Evolutionary conservation across 179 eudicot species (phyloP).

Genomic region (Pouteria campechiana): DNA sequence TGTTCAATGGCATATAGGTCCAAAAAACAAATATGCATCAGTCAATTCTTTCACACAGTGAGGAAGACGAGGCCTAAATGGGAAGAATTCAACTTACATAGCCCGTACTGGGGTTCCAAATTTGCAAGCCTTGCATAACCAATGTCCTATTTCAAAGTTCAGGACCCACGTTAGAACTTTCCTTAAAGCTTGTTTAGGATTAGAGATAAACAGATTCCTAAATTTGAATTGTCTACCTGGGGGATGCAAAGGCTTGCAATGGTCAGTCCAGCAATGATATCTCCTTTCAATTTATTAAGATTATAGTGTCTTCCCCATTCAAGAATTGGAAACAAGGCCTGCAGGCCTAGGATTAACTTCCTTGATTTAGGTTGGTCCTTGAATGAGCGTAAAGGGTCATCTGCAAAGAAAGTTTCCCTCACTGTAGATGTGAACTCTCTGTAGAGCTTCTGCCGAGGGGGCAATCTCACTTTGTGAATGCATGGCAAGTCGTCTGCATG

Average conservation of each 20-base stretch:
- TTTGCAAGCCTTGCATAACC: slow-evolving; percentile 71
- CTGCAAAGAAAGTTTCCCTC: slow-evolving; percentile 66
- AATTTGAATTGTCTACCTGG: slow-evolving; percentile 33
- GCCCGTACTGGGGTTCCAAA: slow-evolving; percentile 49
- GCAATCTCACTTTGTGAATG: slow-evolving; percentile 57
- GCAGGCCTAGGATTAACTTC: slow-evolving; percentile 46
- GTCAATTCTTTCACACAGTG: too few relatives aligned
- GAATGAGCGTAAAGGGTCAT: slow-evolving; percentile 66
- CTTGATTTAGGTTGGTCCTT: slow-evolving; percentile 46
- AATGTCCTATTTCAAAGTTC: slow-evolving; percentile 41
- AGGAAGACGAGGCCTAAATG: too few relatives aligned
- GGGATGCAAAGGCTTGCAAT: slow-evolving; percentile 83
- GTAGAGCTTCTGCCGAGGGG: slow-evolving; percentile 45
- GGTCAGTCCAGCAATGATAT: slow-evolving; percentile 70
- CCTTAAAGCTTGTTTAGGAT: background rate
- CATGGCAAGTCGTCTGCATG: slow-evolving; percentile 18
- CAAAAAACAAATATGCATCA: too few relatives aligned
- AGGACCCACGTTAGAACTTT: background rate
- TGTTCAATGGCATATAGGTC: background rate
- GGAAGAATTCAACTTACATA: slow-evolving; percentile 40
- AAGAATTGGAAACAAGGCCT: slow-evolving; percentile 56
- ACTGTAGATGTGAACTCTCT: slow-evolving; percentile 36
- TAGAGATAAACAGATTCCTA: background rate
- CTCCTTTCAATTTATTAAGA: slow-evolving; percentile 42
- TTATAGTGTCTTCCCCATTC: slow-evolving; percentile 58